Evolutionary conservation across 2,329 filamentous ascomycete genomes (phyloP).

Genomic region (Diaporthe australafricana): DNA sequence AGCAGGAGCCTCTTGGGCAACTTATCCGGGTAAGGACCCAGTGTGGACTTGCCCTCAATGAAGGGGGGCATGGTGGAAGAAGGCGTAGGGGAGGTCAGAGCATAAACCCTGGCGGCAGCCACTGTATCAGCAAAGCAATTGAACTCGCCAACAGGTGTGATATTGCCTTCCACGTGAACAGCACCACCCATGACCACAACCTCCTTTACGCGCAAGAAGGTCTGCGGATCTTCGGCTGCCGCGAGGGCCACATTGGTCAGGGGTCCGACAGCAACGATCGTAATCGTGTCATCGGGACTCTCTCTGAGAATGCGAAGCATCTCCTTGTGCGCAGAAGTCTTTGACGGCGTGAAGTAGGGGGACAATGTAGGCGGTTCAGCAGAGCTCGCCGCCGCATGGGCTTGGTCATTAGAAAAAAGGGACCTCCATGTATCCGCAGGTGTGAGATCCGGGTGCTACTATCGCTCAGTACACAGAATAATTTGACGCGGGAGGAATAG

Average conservation of each 20-base stretch:
- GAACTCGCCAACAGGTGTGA: conserved; percentile 90
- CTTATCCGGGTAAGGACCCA: conserved; percentile 72
- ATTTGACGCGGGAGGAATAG: conserved; percentile 22
- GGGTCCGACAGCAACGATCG: conserved; percentile 90
- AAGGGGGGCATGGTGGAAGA: conserved; percentile 83
- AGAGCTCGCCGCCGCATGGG: conserved; percentile 44
- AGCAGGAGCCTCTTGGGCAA: conserved; percentile 74
- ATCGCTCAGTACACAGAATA: conserved; percentile 18
- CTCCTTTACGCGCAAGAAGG: conserved; percentile 90
- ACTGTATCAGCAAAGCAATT: conserved; percentile 92
- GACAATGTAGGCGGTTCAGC: conserved; percentile 59
- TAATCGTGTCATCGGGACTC: conserved; percentile 85
- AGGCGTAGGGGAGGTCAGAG: conserved; percentile 80
- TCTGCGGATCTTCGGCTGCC: conserved; percentile 87
- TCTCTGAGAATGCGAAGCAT: conserved; percentile 88
- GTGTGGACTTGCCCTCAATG: conserved; percentile 59
- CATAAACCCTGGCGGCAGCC: conserved; percentile 81
- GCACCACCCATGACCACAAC: conserved; percentile 96
- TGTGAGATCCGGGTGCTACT: conserved; percentile 77
- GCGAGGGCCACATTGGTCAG: conserved; percentile 94
- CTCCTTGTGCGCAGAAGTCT: conserved; percentile 80
- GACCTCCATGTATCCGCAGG: conserved; percentile 80
- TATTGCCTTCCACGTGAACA: conserved; percentile 83
- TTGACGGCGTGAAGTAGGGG: conserved; percentile 80
- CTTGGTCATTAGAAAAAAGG: conserved; percentile 65